phyloP scores from a whole-genome alignment of 1,139 yeast genomes.

The Yamadazyma trypodendri region DNA sequence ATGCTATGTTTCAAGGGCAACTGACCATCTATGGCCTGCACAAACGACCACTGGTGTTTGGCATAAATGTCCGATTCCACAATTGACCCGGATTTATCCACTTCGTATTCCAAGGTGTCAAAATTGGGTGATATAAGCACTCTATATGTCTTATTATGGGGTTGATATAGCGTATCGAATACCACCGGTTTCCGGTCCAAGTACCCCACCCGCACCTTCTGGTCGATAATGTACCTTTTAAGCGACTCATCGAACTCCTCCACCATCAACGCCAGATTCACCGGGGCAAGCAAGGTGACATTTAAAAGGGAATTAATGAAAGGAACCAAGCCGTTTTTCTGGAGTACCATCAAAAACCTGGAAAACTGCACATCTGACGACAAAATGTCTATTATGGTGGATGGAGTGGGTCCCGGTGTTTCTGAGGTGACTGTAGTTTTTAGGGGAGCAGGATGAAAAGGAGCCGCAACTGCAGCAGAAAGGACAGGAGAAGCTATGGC shows the following conservation, averaged over 20 bases:
- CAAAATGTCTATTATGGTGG: constrained; percentile 72
- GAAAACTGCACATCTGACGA: constrained; percentile 76
- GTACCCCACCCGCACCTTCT: constrained; percentile 35
- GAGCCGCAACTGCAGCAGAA: too few species aligned
- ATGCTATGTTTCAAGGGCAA: constrained; percentile 43
- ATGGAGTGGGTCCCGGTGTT: constrained; percentile 26
- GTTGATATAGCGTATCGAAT: constrained; percentile 29
- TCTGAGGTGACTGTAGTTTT: constrained; percentile 1
- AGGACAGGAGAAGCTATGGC: too few species aligned
- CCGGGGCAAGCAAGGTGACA: constrained; percentile 80
- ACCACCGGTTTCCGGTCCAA: constrained; percentile 27
- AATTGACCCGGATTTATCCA: constrained; percentile 53
- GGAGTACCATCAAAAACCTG: constrained; percentile 62
- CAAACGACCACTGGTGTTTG: constrained; percentile 64
- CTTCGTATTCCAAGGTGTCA: constrained; percentile 28
- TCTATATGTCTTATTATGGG: constrained; percentile 22
- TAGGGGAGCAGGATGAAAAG: too few species aligned
- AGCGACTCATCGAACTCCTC: constrained; percentile 15
- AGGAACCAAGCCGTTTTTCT: constrained; percentile 68
- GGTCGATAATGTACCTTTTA: constrained; percentile 36
- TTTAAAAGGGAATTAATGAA: constrained; percentile 61
- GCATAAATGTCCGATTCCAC: constrained; percentile 68
- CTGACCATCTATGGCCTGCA: constrained; percentile 67
- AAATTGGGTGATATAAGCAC: constrained; percentile 30
- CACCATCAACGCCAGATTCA: constrained; percentile 70